Evolutionary conservation across 148 eudicot species (phyloP), one percentile per base, ranked within the genome.

Genomic region (Oxyria digyna): DNA sequence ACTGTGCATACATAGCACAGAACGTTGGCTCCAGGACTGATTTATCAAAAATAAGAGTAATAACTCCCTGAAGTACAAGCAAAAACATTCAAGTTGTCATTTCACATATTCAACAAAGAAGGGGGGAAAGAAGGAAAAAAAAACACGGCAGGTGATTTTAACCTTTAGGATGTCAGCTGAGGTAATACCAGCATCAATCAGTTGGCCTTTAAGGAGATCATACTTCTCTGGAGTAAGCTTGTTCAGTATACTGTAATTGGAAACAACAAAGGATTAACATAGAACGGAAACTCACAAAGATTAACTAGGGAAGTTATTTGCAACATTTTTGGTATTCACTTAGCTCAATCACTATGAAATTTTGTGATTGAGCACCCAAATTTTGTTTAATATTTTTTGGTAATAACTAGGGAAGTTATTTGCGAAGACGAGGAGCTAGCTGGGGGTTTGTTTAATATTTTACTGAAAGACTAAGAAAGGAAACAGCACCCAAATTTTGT

Each of bases 151-250:
- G 55, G 72, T 8, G 29, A 62, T 29, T 59, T 27, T 59, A 74
- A 91, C 97, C 97, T 89, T 84, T 38, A 92, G 83, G 78, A 89
- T 87, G 42, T 92, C 97, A 77, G 96, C 93, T 26, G 87, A 73
- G 67, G 96, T 89, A 77, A 89, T 92, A 18, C 96, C 96, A 67
- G 97, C 80, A 29, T 92, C 91, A 41, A 92, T 82, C 31, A 92
- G 84, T 75, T 92, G 96, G 45, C 83, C 97, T 79, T 89, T 92
- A 29, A 48, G 87, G 43, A 89, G 86, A 80, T 89, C 97, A 78
- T 82, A 92, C 69, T 91, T 92, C 79, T 92, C 97, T n/a, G 97
- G 97, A 32, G 97, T 92, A 69, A 89, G 84, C 86, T 89, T 92
- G 83, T 92, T 92, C 71, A 92, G 84, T 73, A 92, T 92, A 63